A percentile compares a stretch with the other conserved stretches of the same genome.
These are phyloP conservation scores for Globisporangium heterothallicum DNA, from an alignment of 352 stramenopile species.

Conservation along the genomic window DNA sequence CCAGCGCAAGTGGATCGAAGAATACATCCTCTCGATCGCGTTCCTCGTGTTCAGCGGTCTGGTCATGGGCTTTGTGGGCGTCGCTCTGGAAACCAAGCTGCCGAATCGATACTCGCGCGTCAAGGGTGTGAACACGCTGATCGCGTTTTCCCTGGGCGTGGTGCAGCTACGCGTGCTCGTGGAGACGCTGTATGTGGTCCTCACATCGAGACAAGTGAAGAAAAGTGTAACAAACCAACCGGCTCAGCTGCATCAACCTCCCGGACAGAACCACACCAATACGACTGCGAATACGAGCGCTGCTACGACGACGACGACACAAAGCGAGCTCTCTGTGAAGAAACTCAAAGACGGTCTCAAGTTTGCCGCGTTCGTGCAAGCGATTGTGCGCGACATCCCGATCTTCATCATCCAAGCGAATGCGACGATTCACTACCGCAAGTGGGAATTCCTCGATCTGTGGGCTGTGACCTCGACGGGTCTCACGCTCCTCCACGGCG, in stretches of 20 bases:
- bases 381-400: slow-evolving; percentile 63
- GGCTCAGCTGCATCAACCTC: slow-evolving; percentile 2
- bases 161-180: slow-evolving; percentile 59
- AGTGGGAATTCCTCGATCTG: slow-evolving; percentile 62
- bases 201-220: slow-evolving; percentile 10
- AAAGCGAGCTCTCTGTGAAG: no score
- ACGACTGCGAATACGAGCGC: not conserved
- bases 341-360: slow-evolving; percentile 26
- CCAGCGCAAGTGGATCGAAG: slow-evolving; percentile 54
- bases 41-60: slow-evolving; percentile 57
- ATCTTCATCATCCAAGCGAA: slow-evolving; percentile 74
- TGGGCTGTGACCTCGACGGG: slow-evolving; percentile 50
- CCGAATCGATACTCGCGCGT: slow-evolving; percentile 31
- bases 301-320: slow-evolving; percentile 10
- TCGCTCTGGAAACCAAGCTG: slow-evolving; percentile 34
- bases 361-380: slow-evolving; percentile 61
- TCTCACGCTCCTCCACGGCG: slow-evolving; percentile 41
- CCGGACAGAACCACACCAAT: not conserved
- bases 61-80: slow-evolving; percentile 57
- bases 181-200: slow-evolving; percentile 40
- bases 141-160: slow-evolving; percentile 39
- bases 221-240: not conserved
- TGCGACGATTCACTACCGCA: slow-evolving; percentile 76
- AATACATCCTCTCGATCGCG: slow-evolving; percentile 67
- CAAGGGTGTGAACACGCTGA: slow-evolving; percentile 23